These are phyloP conservation scores for Daldinia decipiens DNA, from an alignment of 495 filamentous ascomycete species.

Conservation along the genomic window DNA sequence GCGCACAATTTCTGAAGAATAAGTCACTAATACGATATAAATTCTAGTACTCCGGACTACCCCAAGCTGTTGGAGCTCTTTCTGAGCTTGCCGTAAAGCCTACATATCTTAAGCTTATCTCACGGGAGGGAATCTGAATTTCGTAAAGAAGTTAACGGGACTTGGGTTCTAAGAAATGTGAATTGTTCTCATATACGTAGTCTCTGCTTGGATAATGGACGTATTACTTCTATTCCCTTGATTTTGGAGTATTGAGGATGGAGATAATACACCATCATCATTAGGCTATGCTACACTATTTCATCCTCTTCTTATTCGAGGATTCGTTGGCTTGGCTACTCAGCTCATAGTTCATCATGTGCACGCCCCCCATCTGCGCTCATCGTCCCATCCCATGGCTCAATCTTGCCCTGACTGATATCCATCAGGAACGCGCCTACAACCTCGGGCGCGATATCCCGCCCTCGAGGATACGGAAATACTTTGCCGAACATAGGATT, in stretches of 20 bases:
- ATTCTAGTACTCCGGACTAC: constrained; percentile 47
- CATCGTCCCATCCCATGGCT: constrained; percentile 51
- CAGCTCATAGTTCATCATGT: constrained; percentile 52
- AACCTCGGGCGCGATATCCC: constrained; percentile 46
- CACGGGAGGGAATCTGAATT: background rate
- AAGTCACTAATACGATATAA: constrained; percentile 23
- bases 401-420: constrained; percentile 55
- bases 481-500: constrained; percentile 56
- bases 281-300: background rate
- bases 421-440: constrained; percentile 58
- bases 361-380: constrained; percentile 6
- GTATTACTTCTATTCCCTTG: background rate
- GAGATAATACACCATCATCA: constrained; percentile 10
- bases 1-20: constrained; percentile 11
- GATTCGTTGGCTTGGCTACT: background rate
- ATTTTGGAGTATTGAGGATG: background rate
- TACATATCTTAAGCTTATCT: background rate
- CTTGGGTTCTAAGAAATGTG: background rate
- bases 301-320: background rate
- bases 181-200: background rate
- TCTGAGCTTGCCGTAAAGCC: constrained; percentile 44
- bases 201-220: background rate
- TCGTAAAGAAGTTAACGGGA: background rate
- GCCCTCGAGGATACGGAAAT: constrained; percentile 50
- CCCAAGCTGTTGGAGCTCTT: constrained; percentile 52